These are phyloP conservation scores for Globisporangium rhizosaccharum DNA, from an alignment of 352 stramenopile genomes.

Conservation along the genomic window DNA sequence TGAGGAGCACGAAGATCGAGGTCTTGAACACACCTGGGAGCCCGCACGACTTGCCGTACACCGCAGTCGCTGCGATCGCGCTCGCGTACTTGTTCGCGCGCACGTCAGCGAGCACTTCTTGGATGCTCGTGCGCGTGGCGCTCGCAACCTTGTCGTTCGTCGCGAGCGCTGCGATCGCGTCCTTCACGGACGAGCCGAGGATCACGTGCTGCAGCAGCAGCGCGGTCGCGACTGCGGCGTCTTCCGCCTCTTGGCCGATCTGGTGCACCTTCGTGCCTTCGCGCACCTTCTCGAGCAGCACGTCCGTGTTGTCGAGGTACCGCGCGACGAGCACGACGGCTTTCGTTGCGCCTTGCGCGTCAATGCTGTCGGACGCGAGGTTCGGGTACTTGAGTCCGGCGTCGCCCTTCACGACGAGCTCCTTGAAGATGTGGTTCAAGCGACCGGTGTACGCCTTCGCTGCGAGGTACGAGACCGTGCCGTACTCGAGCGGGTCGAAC, in stretches of 20 bases:
- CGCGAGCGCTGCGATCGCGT: conserved; percentile 32
- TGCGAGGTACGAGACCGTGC: conserved; percentile 38
- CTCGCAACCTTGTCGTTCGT: conserved; percentile 30
- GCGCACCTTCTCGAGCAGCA: conserved; percentile 39
- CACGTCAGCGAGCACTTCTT: conserved; percentile 45
- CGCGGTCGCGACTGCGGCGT: conserved; percentile 42
- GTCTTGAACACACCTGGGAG: conserved; percentile 54
- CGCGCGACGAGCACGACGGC: conserved; percentile 44
- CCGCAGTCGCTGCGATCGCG: conserved; percentile 33
- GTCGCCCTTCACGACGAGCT: conserved; percentile 62
- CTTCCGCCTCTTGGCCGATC: conserved; percentile 35
- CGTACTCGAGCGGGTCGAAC: conserved; percentile 45
- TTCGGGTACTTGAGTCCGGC: conserved; percentile 50
- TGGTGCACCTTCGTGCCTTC: conserved; percentile 54
- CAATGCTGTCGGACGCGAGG: conserved; percentile 43
- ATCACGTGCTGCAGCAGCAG: conserved; percentile 53
- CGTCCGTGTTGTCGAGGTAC: conserved; percentile 29
- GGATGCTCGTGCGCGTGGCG: conserved; percentile 25
- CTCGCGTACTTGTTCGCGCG: conserved; percentile 33
- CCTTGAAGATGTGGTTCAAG: conserved; percentile 62
- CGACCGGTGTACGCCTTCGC: conserved; percentile 53
- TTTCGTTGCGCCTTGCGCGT: conserved; percentile 61
- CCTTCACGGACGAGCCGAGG: conserved; percentile 23
- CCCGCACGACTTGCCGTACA: conserved; percentile 56
- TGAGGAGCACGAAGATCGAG: conserved; percentile 54